phyloP scores from a whole-genome alignment of 108 stramenopile species.

The Fistulifera solaris region DNA sequence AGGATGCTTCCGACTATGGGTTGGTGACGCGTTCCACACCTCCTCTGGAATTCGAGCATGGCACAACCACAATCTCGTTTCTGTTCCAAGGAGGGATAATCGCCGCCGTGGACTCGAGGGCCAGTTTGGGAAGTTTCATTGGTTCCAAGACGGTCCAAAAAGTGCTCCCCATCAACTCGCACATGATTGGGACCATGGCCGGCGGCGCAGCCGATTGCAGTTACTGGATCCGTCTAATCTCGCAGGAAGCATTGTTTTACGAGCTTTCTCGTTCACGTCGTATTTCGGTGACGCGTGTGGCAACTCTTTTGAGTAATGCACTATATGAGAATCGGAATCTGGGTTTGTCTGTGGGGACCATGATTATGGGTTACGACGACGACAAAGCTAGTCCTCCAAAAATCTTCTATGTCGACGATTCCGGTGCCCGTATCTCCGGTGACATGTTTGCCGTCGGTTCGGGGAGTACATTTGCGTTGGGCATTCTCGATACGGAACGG shows the following conservation, averaged over 20 bases:
- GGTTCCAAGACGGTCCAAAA: constrained; percentile 80
- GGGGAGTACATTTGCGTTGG: constrained; percentile 82
- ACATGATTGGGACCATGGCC: constrained; percentile 84
- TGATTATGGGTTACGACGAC: constrained; percentile 79
- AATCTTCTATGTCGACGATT: constrained; percentile 82
- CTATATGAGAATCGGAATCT: constrained; percentile 47
- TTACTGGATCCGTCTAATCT: constrained; percentile 71
- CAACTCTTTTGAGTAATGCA: constrained; percentile 50
- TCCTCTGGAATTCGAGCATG: constrained; percentile 75
- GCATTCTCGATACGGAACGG: constrained; percentile 68
- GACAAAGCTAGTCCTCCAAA: constrained; percentile 18
- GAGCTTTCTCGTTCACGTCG: constrained; percentile 44
- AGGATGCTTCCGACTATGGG: neutral
- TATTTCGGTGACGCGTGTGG: constrained; percentile 70
- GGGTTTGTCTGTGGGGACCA: constrained; percentile 74
- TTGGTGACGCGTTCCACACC: constrained; percentile 25
- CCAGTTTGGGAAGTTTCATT: constrained; percentile 84
- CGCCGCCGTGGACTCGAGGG: constrained; percentile 78
- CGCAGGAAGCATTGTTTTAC: constrained; percentile 53
- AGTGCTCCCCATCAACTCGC: constrained; percentile 70
- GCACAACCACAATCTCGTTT: constrained; percentile 86
- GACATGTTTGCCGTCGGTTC: constrained; percentile 81
- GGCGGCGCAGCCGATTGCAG: constrained; percentile 85
- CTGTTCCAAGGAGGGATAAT: constrained; percentile 74
- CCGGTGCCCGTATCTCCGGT: constrained; percentile 67